These are phyloP conservation scores for Fusarium pseudonygamai DNA, from an alignment of 2,329 filamentous ascomycete species.

Conservation along the genomic window DNA sequence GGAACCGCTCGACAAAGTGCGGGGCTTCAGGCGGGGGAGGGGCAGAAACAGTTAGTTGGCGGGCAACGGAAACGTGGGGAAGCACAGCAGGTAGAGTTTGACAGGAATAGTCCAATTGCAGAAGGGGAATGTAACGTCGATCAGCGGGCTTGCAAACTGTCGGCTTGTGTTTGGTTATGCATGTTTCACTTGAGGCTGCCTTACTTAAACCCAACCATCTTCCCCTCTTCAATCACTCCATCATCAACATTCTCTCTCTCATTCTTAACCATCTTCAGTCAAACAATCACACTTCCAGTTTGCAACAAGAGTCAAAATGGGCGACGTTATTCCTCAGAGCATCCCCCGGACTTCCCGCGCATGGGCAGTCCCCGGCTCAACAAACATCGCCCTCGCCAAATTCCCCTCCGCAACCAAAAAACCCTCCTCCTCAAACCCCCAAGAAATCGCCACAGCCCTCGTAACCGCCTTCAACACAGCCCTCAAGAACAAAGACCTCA, in stretches of 20 bases:
- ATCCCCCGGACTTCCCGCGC: slow-evolving; percentile 41
- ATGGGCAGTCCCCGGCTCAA: slow-evolving; percentile 58
- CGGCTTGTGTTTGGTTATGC: background rate
- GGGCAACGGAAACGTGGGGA: background rate
- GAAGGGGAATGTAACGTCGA: background rate
- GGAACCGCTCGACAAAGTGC: background rate
- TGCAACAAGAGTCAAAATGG: slow-evolving; percentile 14
- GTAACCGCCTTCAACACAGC: slow-evolving; percentile 54
- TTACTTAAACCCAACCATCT: slow-evolving; percentile 11
- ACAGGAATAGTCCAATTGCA: background rate
- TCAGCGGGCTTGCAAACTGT: background rate
- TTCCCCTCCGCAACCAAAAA: slow-evolving; percentile 49
- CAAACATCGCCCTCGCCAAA: slow-evolving; percentile 60
- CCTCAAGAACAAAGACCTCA: slow-evolving; percentile 49
- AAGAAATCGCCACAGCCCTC: slow-evolving; percentile 50
- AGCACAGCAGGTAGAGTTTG: background rate
- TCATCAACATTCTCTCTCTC: background rate
- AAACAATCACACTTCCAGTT: background rate
- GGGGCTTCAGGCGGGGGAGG: background rate
- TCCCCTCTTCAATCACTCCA: slow-evolving; percentile 1
- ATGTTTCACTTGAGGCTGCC: slow-evolving; percentile 12
- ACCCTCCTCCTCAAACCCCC: slow-evolving; percentile 46
- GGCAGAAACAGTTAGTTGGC: background rate
- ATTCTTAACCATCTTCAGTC: background rate
- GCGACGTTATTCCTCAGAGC: slow-evolving; percentile 30